Percentiles rank a stretch among this genome's conserved stretches.
Conservation (phyloP, 139 green algal genomes). For the Eudorina sp. region DNA sequence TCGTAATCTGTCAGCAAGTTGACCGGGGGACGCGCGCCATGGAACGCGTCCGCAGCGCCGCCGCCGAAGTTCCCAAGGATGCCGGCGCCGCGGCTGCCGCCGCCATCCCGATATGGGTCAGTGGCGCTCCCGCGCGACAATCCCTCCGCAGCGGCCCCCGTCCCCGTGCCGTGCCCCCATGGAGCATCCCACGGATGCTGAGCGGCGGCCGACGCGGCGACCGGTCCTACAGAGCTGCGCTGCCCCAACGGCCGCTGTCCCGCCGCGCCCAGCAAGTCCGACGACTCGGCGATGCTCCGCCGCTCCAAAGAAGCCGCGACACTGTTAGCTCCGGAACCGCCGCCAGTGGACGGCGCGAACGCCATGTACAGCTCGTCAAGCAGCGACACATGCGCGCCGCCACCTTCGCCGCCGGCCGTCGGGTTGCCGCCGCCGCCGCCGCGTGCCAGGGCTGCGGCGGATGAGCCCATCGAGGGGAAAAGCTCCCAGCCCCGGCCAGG, state of each 20-base stretch:
- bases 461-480: not conserved
- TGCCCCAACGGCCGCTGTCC: not conserved
- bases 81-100: not conserved
- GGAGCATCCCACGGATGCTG: not conserved
- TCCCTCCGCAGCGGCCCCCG: not conserved
- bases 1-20: too few relatives aligned
- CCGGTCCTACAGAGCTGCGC: not conserved
- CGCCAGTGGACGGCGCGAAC: not conserved
- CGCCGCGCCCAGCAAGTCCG: not conserved
- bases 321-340: not conserved
- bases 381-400: conserved; percentile 28
- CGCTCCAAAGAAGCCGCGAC: not conserved
- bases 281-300: not conserved
- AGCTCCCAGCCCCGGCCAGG: conserved; percentile 31
- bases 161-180: not conserved
- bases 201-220: not conserved
- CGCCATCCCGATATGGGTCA: not conserved
- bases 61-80: not conserved
- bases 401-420: not conserved
- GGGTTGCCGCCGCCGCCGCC: not conserved
- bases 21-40: too few relatives aligned
- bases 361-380: conserved; percentile 45
- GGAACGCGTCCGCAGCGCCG: too few relatives aligned
- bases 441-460: not conserved
- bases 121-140: not conserved